Percentiles rank a stretch among this genome's conserved stretches.
Evolutionary conservation across 352 stramenopile genomes (phyloP).

Genomic region (Achlya hypogyna): DNA sequence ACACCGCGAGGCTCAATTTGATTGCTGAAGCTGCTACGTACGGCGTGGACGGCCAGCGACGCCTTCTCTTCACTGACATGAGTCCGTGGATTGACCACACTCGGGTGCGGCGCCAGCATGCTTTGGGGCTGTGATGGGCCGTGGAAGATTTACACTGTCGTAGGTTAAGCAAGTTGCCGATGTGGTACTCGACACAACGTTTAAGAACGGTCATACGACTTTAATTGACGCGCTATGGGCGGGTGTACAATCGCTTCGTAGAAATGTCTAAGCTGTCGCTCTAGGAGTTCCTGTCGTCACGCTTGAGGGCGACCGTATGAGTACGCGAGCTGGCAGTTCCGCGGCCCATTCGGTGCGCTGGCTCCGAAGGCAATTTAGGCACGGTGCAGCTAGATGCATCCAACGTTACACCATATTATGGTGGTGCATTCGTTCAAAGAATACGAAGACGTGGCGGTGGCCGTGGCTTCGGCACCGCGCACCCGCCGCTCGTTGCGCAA

Average conservation of each 20-base stretch:
- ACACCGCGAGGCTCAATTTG: slow-evolving; percentile 38
- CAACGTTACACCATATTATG: slow-evolving; percentile 27
- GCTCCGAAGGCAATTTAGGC: not conserved
- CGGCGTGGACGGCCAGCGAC: slow-evolving; percentile 39
- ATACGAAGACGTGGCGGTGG: slow-evolving; percentile 67
- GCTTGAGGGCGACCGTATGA: slow-evolving; percentile 57
- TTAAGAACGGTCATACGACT: slow-evolving; percentile 82
- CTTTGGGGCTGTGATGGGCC: too few relatives aligned
- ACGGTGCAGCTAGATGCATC: not conserved
- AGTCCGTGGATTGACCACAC: slow-evolving; percentile 74
- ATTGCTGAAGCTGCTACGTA: slow-evolving; percentile 37
- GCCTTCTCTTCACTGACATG: slow-evolving; percentile 47
- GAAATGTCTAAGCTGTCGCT: not conserved
- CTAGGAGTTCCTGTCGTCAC: slow-evolving; percentile 54
- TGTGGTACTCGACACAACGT: slow-evolving; percentile 65
- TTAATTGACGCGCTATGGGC: slow-evolving; percentile 69
- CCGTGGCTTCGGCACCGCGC: slow-evolving; percentile 28
- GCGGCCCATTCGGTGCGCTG: slow-evolving; percentile 35
- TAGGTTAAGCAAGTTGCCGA: slow-evolving; percentile 59
- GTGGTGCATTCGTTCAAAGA: slow-evolving; percentile 65
- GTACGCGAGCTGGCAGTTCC: slow-evolving; percentile 50
- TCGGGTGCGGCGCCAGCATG: too few relatives aligned
- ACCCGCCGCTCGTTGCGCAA: slow-evolving; percentile 33
- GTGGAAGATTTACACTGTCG: not conserved
- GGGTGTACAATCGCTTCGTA: slow-evolving; percentile 8